Percentiles rank a stretch among this genome's conserved stretches.
phyloP scores from a whole-genome alignment of 2,329 filamentous ascomycete genomes.

The Sporothrix euskadiensis region DNA sequence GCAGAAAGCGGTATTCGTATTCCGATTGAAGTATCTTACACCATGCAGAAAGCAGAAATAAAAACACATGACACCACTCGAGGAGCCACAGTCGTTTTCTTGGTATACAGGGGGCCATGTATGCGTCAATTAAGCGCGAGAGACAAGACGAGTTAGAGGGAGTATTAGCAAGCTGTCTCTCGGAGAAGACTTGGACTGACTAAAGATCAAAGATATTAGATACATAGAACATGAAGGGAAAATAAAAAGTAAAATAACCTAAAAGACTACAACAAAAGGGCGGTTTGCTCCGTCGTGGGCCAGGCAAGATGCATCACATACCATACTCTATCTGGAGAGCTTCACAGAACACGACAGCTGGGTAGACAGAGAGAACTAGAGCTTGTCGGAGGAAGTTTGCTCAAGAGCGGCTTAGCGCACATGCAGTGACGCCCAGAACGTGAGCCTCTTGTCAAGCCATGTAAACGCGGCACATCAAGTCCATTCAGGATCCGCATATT shows the following conservation, averaged over 20 bases:
- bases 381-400: neutral
- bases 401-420: slow-evolving; percentile 5
- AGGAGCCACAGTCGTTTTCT: neutral
- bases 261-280: neutral
- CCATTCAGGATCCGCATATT: neutral
- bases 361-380: neutral
- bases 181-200: no score
- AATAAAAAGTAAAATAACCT: neutral
- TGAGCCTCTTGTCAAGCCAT: neutral
- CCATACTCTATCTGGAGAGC: neutral
- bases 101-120: neutral
- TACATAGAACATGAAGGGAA: neutral
- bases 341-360: no score
- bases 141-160: neutral
- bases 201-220: neutral
- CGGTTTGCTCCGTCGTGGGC: neutral
- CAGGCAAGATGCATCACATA: neutral
- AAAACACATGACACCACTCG: slow-evolving; percentile 3
- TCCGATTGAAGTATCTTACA: neutral
- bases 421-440: slow-evolving; percentile 4
- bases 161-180: neutral
- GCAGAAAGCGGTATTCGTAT: slow-evolving; percentile 11
- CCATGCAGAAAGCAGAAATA: slow-evolving; percentile 4
- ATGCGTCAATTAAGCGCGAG: slow-evolving; percentile 11
- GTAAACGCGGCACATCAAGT: neutral